A percentile compares a stretch with the other conserved stretches of the same genome.
Conservation (phyloP, 169 alveolate genomes). For the Plasmodium gonderi region DNA sequence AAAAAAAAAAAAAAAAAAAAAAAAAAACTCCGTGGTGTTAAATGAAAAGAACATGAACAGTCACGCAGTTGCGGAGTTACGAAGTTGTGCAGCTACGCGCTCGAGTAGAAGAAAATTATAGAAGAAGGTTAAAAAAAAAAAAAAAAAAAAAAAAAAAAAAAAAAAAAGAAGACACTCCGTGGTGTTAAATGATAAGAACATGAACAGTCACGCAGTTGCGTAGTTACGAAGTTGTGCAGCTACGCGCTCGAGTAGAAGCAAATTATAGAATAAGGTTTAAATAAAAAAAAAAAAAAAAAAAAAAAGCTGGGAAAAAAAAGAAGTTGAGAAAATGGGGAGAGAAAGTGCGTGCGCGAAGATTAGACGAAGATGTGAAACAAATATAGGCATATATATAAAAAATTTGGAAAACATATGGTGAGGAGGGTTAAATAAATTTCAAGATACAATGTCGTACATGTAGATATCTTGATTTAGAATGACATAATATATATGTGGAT, state of each 20-base stretch:
- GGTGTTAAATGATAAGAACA: neutral
- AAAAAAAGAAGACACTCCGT: neutral
- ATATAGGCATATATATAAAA: slow-evolving; percentile 7
- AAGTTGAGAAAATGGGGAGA: neutral
- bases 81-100: slow-evolving; percentile 9
- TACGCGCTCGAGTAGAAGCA: slow-evolving; percentile 12
- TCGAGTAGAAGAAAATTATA: neutral
- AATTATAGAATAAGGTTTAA: neutral
- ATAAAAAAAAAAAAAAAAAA: neutral
- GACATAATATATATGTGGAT: slow-evolving; percentile 3
- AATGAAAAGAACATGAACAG: neutral
- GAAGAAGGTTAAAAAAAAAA: neutral
- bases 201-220: neutral
- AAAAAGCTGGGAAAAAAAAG: neutral
- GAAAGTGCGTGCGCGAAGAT: neutral
- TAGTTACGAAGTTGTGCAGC: slow-evolving; percentile 1
- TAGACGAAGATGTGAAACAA: neutral
- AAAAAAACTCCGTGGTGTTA: neutral
- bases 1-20: slow-evolving; percentile 2
- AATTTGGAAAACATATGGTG: neutral
- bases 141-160: neutral
- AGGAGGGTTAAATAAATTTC: neutral
- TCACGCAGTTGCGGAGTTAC: too few species aligned
- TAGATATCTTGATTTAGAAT: neutral
- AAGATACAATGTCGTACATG: neutral